Conservation (phyloP, 2,329 filamentous ascomycete species). For the Epichloe coenophiala region DNA sequence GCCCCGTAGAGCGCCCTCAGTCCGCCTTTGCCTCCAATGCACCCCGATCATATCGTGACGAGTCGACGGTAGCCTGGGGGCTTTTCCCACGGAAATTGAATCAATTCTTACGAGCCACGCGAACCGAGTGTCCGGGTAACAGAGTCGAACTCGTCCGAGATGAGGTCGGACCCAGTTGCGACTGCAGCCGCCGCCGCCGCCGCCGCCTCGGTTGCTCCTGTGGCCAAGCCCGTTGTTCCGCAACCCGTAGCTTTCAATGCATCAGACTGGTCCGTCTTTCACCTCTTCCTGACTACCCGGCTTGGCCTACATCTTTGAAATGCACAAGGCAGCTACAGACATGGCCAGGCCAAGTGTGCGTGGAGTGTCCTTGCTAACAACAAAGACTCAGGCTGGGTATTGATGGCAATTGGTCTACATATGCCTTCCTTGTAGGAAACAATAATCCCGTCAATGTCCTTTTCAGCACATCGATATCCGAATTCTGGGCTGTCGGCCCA, state of each 20-base stretch:
- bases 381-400: conserved; percentile 39
- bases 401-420: conserved; percentile 61
- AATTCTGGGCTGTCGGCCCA: conserved; percentile 54
- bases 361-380: not conserved
- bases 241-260: conserved; percentile 11
- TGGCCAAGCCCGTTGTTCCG: not conserved
- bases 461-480: conserved; percentile 55
- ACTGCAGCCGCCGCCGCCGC: conserved; percentile 2
- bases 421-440: conserved; percentile 38
- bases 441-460: conserved; percentile 24
- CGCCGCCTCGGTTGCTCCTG: not conserved
- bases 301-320: not conserved
- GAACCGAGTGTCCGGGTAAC: not conserved
- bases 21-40: conserved; percentile 1
- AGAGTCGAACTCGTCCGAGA: not conserved
- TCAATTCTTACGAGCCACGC: not conserved
- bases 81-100: not conserved
- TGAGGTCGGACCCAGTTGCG: conserved; percentile 5
- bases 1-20: not conserved
- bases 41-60: not conserved
- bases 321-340: not conserved
- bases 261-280: conserved; percentile 10
- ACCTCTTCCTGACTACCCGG: not conserved
- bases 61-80: not conserved
- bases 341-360: not conserved